Base-by-base conservation (phyloP, 1,139 yeast species). In the Candida glucosophila region DNA sequence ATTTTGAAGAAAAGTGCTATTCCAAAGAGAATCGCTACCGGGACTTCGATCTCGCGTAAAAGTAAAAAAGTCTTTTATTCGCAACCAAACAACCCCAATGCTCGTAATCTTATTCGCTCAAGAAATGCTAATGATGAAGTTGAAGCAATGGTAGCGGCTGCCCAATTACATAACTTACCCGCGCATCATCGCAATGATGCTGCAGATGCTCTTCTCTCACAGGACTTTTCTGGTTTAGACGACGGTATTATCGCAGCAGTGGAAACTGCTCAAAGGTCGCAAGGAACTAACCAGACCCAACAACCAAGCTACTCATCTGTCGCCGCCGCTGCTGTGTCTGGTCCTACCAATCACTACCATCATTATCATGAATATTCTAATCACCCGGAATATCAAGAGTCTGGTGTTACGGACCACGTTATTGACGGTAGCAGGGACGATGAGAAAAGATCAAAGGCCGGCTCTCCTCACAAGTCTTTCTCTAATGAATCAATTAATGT, bases 171-270 rank as follows among this genome's bases (percentile, higher is more conserved):
- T 25, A 47, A 49, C 25, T 29, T 52, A n/a, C 49, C 62, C 25
- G 47, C 39, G 32, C 52, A 34, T 14, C 27, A 20, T 14, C 38
- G 56, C 19, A 55, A 50, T 25, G 55, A 51, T 27, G 45, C 49
- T 4, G 12, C 30, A 6, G 47, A 52, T n/a, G 43, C 51, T 19
- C 37, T 49, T 5, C 39, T 60, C 14, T 41, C 52, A 14, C 67
- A 40, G 33, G 70, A 66, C 25, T 50, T 67, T 27, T 55, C 66
- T 3, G 55, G 61, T 1, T 44, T 65, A 25, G 74, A 68, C 34
- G 68, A 61, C 29, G 74, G 75, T 25, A 65, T 77, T 8, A 67
- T 77, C 31, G 83, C 80, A 0, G 82, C 77, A 3, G 80, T 77
- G 2, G 80, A 75, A 36, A 75, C 76, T 23, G 81, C 76, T 0